These are phyloP conservation scores for Pseudocercospora pini-densiflorae DNA, from an alignment of 2,329 filamentous ascomycete genomes.

Conservation along the genomic window DNA sequence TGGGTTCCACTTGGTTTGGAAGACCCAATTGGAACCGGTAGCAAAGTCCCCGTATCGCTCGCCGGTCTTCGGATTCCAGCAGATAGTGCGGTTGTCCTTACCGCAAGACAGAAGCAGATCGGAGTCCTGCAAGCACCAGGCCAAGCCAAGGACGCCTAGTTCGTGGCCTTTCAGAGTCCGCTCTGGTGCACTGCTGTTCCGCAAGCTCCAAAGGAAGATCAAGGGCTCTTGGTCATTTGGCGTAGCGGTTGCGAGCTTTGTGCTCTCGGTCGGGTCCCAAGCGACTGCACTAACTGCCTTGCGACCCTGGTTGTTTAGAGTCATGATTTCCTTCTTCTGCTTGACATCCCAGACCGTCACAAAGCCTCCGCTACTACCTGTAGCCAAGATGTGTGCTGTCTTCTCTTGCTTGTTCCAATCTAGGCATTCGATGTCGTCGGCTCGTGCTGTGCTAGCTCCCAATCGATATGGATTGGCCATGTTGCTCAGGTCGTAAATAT, in stretches of 20 bases:
- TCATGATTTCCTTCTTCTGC: slow-evolving; percentile 95
- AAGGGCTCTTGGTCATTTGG: slow-evolving; percentile 86
- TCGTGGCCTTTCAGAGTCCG: slow-evolving; percentile 89
- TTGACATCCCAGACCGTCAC: slow-evolving; percentile 99
- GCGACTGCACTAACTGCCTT: slow-evolving; percentile 95
- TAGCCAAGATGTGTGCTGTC: slow-evolving; percentile 93
- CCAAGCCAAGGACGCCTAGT: slow-evolving; percentile 88
- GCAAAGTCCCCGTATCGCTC: slow-evolving; percentile 89
- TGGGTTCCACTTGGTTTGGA: slow-evolving; percentile 92
- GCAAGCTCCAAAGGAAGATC: slow-evolving; percentile 90
- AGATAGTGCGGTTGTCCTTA: slow-evolving; percentile 93
- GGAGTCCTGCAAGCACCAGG: slow-evolving; percentile 92
- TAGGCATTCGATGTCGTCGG: slow-evolving; percentile 93
- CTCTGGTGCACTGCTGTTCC: slow-evolving; percentile 95
- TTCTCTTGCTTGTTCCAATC: slow-evolving; percentile 90
- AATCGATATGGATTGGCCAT: slow-evolving; percentile 84
- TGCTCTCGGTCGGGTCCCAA: slow-evolving; percentile 93
- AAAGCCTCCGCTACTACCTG: slow-evolving; percentile 89
- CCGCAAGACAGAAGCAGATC: slow-evolving; percentile 90
- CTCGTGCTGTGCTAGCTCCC: slow-evolving; percentile 83
- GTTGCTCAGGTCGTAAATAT: slow-evolving; percentile 93
- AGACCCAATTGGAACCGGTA: slow-evolving; percentile 99
- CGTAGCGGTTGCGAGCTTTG: slow-evolving; percentile 90
- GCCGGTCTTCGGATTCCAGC: slow-evolving; percentile 95
- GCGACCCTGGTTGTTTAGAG: slow-evolving; percentile 83